Conservation (phyloP, 345 rosid genomes). For the Camelina laxa region DNA sequence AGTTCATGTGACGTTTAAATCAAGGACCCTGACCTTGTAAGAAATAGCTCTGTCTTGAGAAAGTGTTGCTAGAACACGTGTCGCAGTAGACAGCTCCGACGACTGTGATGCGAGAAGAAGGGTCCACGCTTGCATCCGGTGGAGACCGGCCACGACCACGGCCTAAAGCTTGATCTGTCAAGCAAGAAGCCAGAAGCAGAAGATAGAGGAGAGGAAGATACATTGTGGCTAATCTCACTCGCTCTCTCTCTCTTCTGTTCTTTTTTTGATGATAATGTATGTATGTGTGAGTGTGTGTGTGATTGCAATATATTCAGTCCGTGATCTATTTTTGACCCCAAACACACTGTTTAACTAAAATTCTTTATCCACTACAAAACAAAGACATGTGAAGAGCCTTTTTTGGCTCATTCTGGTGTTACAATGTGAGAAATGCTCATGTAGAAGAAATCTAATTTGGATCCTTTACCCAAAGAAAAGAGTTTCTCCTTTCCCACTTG, state of each 20-base stretch:
- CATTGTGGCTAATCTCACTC: slow-evolving; percentile 45
- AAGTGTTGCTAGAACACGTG: slow-evolving; percentile 60
- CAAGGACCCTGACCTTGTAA: slow-evolving; percentile 64
- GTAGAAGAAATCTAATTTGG: slow-evolving; percentile 14
- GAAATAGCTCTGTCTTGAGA: slow-evolving; percentile 86
- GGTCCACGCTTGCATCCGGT: slow-evolving; percentile 37
- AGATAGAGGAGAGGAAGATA: slow-evolving; percentile 46
- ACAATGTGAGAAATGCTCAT: slow-evolving; percentile 30
- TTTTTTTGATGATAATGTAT: slow-evolving; percentile 39
- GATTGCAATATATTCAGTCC: slow-evolving; percentile 55
- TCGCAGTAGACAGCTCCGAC: slow-evolving; percentile 86
- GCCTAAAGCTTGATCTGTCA: slow-evolving; percentile 40
- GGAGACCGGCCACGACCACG: slow-evolving; percentile 37
- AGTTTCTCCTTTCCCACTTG: neutral
- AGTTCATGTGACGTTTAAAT: slow-evolving; percentile 6
- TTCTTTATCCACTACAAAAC: slow-evolving; percentile 61
- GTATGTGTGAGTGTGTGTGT: slow-evolving; percentile 16
- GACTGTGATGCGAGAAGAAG: slow-evolving; percentile 65
- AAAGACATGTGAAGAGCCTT: slow-evolving; percentile 80
- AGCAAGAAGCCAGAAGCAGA: slow-evolving; percentile 48
- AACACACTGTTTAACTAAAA: slow-evolving; percentile 51
- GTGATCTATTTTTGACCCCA: slow-evolving; percentile 66
- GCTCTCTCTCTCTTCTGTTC: slow-evolving; percentile 6
- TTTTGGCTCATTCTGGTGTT: slow-evolving; percentile 51
- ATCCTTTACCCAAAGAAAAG: slow-evolving; percentile 30